phyloP scores from a whole-genome alignment of 1,284 basidiomycete genomes.

The Stereum hirsutum region DNA sequence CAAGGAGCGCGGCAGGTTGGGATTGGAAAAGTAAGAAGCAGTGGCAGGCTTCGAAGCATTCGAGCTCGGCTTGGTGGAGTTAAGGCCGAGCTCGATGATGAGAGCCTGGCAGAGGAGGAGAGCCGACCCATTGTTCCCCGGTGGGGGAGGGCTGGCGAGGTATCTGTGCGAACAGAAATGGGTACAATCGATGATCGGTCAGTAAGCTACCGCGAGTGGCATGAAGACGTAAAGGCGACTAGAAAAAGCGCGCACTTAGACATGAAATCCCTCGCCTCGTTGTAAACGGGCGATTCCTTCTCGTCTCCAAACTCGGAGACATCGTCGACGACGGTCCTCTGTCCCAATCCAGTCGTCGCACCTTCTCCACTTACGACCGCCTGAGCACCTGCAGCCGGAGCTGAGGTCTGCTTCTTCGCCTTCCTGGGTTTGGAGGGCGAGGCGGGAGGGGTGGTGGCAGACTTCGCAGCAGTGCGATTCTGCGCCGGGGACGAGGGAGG shows the following conservation, averaged over 20 bases:
- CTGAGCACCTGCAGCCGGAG: background rate
- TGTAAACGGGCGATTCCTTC: constrained; percentile 10
- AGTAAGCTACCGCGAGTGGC: background rate
- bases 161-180: constrained; percentile 30
- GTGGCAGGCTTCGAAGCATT: constrained; percentile 34
- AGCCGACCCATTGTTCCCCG: constrained; percentile 26
- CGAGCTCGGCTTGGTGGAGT: constrained; percentile 18
- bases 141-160: constrained; percentile 40
- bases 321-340: constrained; percentile 41
- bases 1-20: constrained; percentile 44
- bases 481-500: constrained; percentile 8
- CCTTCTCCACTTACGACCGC: constrained; percentile 9
- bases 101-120: constrained; percentile 31
- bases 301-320: constrained; percentile 29
- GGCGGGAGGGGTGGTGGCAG: constrained; percentile 5
- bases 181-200: background rate
- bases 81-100: constrained; percentile 33
- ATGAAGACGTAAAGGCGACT: background rate
- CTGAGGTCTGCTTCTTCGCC: constrained; percentile 12
- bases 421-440: constrained; percentile 9
- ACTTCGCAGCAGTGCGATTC: constrained; percentile 3
- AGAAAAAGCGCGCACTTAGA: constrained; percentile 6
- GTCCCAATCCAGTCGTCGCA: no score
- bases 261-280: constrained; percentile 38
- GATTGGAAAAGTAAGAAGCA: constrained; percentile 22